Percentiles rank a stretch among this genome's conserved stretches.
Evolutionary conservation across 148 eudicot genomes (phyloP).

Genomic region (Euryodendron excelsum): DNA sequence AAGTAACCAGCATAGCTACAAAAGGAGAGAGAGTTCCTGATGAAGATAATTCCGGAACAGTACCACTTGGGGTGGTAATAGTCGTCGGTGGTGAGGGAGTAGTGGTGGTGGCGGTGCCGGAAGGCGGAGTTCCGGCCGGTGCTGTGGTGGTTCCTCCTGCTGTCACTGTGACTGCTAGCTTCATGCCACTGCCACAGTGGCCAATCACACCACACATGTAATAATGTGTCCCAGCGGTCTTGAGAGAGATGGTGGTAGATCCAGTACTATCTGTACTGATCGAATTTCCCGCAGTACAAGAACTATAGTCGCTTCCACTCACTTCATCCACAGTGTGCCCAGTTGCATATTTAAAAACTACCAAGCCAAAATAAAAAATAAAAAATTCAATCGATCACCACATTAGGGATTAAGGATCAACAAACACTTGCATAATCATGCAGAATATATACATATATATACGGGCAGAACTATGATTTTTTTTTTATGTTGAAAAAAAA

Average conservation of each 20-base stretch:
- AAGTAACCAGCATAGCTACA: conserved; percentile 17
- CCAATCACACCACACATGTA: conserved; percentile 71
- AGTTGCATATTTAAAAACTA: conserved; percentile 68
- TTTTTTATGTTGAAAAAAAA: no score
- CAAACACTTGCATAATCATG: no score
- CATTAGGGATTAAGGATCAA: no score
- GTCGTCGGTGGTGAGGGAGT: background rate
- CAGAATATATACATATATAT: no score
- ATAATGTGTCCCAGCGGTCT: conserved; percentile 67
- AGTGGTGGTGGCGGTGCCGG: conserved; percentile 17
- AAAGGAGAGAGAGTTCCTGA: conserved; percentile 22
- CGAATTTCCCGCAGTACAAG: conserved; percentile 61
- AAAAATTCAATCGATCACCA: no score
- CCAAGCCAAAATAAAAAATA: background rate
- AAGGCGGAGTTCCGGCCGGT: conserved; percentile 5
- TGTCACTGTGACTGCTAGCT: conserved; percentile 57
- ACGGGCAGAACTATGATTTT: no score
- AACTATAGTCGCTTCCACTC: conserved; percentile 49
- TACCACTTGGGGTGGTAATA: no score
- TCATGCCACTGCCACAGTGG: conserved; percentile 81
- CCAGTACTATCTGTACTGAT: conserved; percentile 66
- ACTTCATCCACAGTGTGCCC: conserved; percentile 85
- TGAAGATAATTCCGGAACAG: conserved; percentile 31
- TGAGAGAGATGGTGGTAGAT: conserved; percentile 58
- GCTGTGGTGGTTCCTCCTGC: conserved; percentile 21